These are phyloP conservation scores for Amanita polypyramis DNA, from an alignment of 768 basidiomycete species.

Conservation along the genomic window DNA sequence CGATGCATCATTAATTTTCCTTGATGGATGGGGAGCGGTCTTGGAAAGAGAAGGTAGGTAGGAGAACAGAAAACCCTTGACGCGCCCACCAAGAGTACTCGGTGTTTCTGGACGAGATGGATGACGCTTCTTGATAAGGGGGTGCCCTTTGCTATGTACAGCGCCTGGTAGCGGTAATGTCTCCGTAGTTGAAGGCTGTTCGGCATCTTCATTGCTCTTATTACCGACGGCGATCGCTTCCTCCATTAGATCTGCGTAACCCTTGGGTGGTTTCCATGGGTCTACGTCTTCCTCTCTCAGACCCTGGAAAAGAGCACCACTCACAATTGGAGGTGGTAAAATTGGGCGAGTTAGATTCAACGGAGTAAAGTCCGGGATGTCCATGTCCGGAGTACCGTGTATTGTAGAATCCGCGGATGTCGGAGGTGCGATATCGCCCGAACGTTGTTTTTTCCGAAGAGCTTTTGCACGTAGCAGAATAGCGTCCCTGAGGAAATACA, in stretches of 20 bases:
- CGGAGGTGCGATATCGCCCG: conserved; percentile 46
- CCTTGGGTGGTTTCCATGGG: conserved; percentile 23
- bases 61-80: conserved; percentile 50
- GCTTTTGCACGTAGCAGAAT: conserved; percentile 42
- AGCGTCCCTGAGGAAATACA: conserved; percentile 29
- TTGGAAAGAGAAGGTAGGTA: conserved; percentile 46
- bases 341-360: conserved; percentile 21
- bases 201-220: conserved; percentile 1
- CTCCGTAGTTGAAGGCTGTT: not conserved
- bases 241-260: conserved; percentile 48
- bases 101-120: conserved; percentile 5
- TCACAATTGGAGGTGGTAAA: conserved; percentile 14
- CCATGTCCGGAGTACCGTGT: conserved; percentile 18
- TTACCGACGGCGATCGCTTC: conserved; percentile 36
- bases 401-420: conserved; percentile 17
- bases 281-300: conserved; percentile 12
- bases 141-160: not conserved
- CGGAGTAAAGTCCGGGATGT: conserved; percentile 46
- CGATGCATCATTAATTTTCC: conserved; percentile 14
- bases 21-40: conserved; percentile 16
- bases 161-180: not conserved
- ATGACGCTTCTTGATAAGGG: not conserved
- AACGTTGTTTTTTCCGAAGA: conserved; percentile 48
- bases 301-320: conserved; percentile 23
- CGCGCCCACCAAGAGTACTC: conserved; percentile 33